Conservation (phyloP, 2,329 filamentous ascomycete species). For the Fusarium papillatum region DNA sequence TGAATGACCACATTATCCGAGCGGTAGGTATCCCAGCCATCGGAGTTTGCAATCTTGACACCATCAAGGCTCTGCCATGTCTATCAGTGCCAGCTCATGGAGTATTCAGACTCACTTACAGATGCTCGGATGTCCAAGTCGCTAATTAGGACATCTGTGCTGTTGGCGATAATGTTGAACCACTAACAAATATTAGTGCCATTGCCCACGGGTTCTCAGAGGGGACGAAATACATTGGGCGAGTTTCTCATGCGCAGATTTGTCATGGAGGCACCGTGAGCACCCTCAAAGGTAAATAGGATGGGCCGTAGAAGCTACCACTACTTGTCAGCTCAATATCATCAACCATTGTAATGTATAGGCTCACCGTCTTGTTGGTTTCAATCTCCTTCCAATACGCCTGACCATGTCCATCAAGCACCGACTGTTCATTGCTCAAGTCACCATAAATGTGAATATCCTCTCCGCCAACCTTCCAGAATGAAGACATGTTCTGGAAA, state of each 20-base stretch:
- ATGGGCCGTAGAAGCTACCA: conserved; percentile 39
- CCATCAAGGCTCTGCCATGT: conserved; percentile 32
- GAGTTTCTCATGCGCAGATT: conserved; percentile 73
- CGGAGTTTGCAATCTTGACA: conserved; percentile 65
- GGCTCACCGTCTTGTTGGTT: conserved; percentile 46
- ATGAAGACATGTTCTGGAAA: conserved; percentile 73
- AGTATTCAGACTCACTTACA: conserved; percentile 13
- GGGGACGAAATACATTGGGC: conserved; percentile 43
- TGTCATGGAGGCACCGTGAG: conserved; percentile 67
- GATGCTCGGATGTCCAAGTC: conserved; percentile 72
- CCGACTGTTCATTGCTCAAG: conserved; percentile 73
- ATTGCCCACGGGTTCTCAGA: accelerated
- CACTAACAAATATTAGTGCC: conserved; percentile 36
- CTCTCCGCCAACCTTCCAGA: conserved; percentile 49
- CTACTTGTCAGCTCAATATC: conserved; percentile 43
- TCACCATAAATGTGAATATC: conserved; percentile 76
- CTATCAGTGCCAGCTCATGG: background rate
- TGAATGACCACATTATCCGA: conserved; percentile 75
- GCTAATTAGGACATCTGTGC: conserved; percentile 73
- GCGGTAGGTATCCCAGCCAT: conserved; percentile 76
- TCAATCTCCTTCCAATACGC: conserved; percentile 39
- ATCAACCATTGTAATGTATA: conserved; percentile 60
- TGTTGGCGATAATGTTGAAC: conserved; percentile 74
- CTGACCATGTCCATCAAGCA: conserved; percentile 65
- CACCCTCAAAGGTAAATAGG: conserved; percentile 37